A percentile compares a stretch with the other conserved stretches of the same genome.
Evolutionary conservation across 345 rosid genomes (phyloP).

Genomic region (Nephelium lappaceum): DNA sequence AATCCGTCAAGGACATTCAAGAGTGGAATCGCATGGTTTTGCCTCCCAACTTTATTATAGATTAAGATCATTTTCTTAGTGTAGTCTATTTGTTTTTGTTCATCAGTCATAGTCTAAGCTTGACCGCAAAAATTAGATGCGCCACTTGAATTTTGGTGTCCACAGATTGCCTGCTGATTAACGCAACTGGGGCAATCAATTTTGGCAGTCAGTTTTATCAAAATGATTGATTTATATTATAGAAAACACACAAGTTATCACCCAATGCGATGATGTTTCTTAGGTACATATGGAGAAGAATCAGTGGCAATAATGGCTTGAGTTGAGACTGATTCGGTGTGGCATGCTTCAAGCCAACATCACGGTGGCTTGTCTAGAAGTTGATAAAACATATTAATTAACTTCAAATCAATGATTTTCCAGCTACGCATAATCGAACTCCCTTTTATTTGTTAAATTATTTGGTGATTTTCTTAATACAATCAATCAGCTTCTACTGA

Average conservation of each 20-base stretch:
- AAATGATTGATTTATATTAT: no score
- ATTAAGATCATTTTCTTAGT: background rate
- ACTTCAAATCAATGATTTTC: background rate
- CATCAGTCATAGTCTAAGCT: background rate
- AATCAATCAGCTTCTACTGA: background rate
- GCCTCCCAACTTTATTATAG: slow-evolving; percentile 20
- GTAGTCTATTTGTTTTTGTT: background rate
- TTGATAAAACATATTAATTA: background rate
- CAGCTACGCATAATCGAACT: background rate
- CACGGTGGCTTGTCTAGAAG: background rate
- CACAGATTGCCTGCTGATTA: background rate
- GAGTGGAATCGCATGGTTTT: slow-evolving; percentile 31
- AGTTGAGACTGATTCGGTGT: background rate
- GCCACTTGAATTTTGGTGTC: background rate
- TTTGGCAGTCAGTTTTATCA: no score
- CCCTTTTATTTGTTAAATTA: background rate
- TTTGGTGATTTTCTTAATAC: background rate
- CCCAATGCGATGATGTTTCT: no score
- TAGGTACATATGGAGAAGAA: no score
- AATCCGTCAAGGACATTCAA: slow-evolving; percentile 1
- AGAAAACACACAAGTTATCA: no score
- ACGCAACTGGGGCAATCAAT: no score
- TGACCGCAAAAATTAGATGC: background rate
- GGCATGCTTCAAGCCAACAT: background rate
- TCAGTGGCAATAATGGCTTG: background rate